Base-by-base conservation (phyloP, 2,329 filamentous ascomycete species). In the Colletotrichum salicis region DNA sequence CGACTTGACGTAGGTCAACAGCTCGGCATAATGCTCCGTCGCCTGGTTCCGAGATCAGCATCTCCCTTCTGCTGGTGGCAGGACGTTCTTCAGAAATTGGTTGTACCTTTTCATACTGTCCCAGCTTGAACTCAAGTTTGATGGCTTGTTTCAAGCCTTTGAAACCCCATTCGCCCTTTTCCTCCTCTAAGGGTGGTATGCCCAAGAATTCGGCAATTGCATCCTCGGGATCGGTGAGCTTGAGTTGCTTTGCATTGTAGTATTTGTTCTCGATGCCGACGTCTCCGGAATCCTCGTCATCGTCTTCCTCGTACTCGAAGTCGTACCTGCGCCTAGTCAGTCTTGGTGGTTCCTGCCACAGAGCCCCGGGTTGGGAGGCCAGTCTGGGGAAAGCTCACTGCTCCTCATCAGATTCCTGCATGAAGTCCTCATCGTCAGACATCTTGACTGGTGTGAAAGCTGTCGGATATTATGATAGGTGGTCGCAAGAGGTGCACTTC, bases 251-350 rank as follows among this genome's bases (percentile, higher is more conserved):
- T 55, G 96, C 96, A 83, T 98, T 98, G 88, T 98, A 99, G 86
- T 99, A 99, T 85, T 97, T 98, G 86, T 99, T 99, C 82, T 99
- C 96, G 81, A 98, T 97, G 76, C 96, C 95, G 77, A 98, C 93
- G 80, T 98, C 94, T 70, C 92, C 95, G 37, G 89, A 91, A 70
- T 97, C 92, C 55, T 97, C 94, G 60, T 96, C 95, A 68, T 97
- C 94, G 75, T 95, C 94, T 71, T 92, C 96, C 80, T 98, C 96
- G 83, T 98, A 98, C 79, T 98, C 96, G 81, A 98, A 98, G 84
- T 98, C 96, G 80, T 98, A 98, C 90, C 84, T 85, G 65, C 12
- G 19, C 64, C 24, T 12, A 13, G 70, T 79, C 65, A 79, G 56
- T 24, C 31, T 29, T 22, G 10, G 24, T 2, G n/a, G 12, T 57